These are phyloP conservation scores for Gracilariopsis chorda DNA, from an alignment of 23 red algal genomes.

Conservation along the genomic window DNA sequence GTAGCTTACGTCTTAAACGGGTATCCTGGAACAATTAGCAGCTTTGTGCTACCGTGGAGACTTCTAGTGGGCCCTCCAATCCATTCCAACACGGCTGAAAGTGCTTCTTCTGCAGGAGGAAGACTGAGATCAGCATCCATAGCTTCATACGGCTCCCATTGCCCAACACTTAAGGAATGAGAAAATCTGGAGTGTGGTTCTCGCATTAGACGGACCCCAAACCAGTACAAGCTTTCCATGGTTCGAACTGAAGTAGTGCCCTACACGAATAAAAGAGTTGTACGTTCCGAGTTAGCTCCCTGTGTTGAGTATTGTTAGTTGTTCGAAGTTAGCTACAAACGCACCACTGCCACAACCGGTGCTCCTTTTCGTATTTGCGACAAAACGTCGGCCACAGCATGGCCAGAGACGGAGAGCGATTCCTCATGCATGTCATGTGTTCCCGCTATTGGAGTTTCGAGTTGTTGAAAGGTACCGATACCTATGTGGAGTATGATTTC, in stretches of 20 bases:
- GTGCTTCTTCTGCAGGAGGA: constrained; percentile 23
- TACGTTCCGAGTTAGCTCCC: no score
- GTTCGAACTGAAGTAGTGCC: constrained; percentile 94
- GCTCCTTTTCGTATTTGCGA: background rate
- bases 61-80: background rate
- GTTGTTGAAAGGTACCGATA: constrained; percentile 88
- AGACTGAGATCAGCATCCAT: constrained; percentile 19
- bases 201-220: constrained; percentile 63
- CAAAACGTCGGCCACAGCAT: constrained; percentile 35
- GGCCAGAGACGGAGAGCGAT: constrained; percentile 42
- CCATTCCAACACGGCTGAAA: constrained; percentile 28
- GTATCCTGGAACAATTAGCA: constrained; percentile 95
- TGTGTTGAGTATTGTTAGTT: background rate
- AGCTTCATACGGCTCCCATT: constrained; percentile 82
- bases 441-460: constrained; percentile 34
- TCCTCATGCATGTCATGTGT: constrained; percentile 94
- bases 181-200: background rate
- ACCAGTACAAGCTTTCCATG: constrained; percentile 94
- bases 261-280: background rate
- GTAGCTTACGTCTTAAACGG: constrained; percentile 59
- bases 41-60: constrained; percentile 54
- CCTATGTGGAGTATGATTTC: constrained; percentile 89
- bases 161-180: constrained; percentile 16
- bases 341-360: constrained; percentile 75
- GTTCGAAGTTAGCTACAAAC: background rate